Evolutionary conservation across 495 filamentous ascomycete genomes (phyloP), one percentile per base, ranked within the genome.

Genomic region (Penicillium atrosanguineum): DNA sequence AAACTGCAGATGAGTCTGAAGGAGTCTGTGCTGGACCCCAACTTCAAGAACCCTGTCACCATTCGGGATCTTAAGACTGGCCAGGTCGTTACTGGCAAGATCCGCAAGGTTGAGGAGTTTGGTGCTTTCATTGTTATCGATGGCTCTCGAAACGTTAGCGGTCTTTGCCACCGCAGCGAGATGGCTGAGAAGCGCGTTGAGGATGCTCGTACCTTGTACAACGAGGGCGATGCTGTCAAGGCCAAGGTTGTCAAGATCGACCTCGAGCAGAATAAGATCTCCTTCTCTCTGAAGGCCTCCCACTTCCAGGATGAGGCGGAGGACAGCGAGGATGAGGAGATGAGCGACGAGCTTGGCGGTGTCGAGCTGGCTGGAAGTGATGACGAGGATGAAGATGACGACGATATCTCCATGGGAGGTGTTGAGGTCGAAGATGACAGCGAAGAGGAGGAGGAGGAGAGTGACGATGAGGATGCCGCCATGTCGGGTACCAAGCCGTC

Each of bases 121-220:
- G 94, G 94, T 63, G 92, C 91, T 8, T 97, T 97, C 70, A 88
- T 98, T 61, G 83, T 91, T 46, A 73, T 98, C 29, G 91, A 96
- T 71, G 79, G 83, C 31, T 93, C 91, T 23, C 69, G 76, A 36
- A 94, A 95, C 59, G 82, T 97, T 52, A 95, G 90, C 53, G 94
- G 94, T 46, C 78, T 98, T 18, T 97, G 93, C 67, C 94, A 98
- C 64, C 83, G 83, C 54, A 92, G 83, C 55, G 84, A 97, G 59
- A 91, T 98, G 80, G 89, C 93, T 0, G 90, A 95, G 50, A 83
- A 86, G 53, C 73, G 74, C 8, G 84, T 95, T 36, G 74, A 87
- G 46, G 85, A 97, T 72, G 88, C 91, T 18, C 83, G 81, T 57
- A 89, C 88, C 50, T 73, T 98, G 9, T 97, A 94, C 61, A 84